Evolutionary conservation across 805 yeast genomes (phyloP).

Genomic region (Pichia heedii): DNA sequence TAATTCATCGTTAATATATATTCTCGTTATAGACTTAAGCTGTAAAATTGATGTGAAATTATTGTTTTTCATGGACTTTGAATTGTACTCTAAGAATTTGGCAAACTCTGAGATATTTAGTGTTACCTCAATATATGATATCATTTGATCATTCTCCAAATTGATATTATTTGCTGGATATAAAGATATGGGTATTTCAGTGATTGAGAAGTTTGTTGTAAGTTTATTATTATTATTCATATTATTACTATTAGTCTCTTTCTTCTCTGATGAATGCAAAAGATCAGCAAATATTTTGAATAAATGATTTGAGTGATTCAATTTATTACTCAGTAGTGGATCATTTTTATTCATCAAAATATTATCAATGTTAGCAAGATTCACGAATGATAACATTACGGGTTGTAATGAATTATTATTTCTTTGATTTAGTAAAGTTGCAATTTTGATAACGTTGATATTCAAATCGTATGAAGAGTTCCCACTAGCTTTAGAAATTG

Average conservation of each 20-base stretch:
- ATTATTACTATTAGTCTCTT: background rate
- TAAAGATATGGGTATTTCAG: constrained; percentile 7
- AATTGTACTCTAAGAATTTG: background rate
- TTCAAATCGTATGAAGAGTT: background rate
- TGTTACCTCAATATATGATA: constrained; percentile 20
- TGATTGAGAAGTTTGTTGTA: background rate
- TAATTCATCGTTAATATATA: constrained; percentile 18
- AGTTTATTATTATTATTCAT: background rate
- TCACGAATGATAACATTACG: background rate
- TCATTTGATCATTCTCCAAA: constrained; percentile 21
- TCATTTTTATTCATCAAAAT: background rate
- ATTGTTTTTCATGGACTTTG: background rate
- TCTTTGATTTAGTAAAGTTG: background rate
- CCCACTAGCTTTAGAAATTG: background rate
- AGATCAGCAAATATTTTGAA: background rate
- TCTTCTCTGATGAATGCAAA: background rate
- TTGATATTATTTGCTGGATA: constrained; percentile 14
- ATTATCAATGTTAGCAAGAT: background rate
- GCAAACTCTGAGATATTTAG: constrained; percentile 17
- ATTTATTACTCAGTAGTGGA: background rate
- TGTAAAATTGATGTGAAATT: constrained; percentile 18
- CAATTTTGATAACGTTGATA: background rate
- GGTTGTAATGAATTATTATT: background rate
- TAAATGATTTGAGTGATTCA: background rate
- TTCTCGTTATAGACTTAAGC: constrained; percentile 19